phyloP scores from a whole-genome alignment of 306 rosid genomes.

The Astragalus membranaceus region DNA sequence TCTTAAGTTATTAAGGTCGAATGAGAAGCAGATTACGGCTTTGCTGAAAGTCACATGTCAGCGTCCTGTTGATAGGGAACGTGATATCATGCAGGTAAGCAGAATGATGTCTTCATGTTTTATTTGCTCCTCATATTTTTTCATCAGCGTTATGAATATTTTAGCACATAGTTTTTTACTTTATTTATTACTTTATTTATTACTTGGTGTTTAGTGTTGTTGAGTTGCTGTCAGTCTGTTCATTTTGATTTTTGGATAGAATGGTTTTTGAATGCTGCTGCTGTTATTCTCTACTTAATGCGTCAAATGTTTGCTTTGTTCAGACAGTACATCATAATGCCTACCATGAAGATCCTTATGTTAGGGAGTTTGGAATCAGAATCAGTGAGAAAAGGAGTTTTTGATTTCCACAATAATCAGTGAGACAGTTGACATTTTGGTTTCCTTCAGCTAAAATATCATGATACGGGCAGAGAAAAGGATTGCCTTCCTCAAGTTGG shows the following conservation, averaged over 20 bases:
- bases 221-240: too few relatives aligned
- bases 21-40: conserved; percentile 86
- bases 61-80: conserved; percentile 85
- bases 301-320: not conserved
- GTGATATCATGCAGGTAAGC: conserved; percentile 69
- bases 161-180: not conserved
- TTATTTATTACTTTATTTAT: too few relatives aligned
- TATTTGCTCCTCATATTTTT: not conserved
- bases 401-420: too few relatives aligned
- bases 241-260: not conserved
- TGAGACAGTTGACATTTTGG: too few relatives aligned
- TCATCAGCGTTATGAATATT: not conserved
- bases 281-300: not conserved
- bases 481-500: too few relatives aligned
- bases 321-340: conserved; percentile 93
- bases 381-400: too few relatives aligned
- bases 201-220: not conserved
- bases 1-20: too few relatives aligned
- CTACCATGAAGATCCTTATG: conserved; percentile 74
- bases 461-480: too few relatives aligned
- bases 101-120: not conserved
- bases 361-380: conserved; percentile 81
- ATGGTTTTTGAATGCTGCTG: not conserved
- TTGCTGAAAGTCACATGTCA: conserved; percentile 87
- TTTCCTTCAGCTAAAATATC: too few relatives aligned